phyloP scores from a whole-genome alignment of 768 basidiomycete species.

The Pleurotus salmoneostramineus region DNA sequence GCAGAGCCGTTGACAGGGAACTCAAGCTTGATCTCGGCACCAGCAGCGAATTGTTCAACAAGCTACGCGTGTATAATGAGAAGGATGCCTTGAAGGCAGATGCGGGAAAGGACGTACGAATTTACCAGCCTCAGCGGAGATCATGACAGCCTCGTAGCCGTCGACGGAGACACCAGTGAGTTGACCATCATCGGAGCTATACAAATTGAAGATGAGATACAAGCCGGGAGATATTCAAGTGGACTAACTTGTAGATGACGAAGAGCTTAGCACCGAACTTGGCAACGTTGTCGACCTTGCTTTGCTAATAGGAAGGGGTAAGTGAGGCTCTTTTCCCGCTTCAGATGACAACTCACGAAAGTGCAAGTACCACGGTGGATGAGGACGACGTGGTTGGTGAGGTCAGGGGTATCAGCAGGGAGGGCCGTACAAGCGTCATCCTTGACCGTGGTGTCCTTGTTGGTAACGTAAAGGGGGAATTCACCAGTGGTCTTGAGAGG shows the following conservation, averaged over 20 bases:
- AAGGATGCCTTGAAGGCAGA: background rate
- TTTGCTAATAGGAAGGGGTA: conserved; percentile 22
- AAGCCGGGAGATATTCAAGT: background rate
- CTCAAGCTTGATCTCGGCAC: conserved; percentile 34
- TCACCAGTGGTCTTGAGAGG: conserved; percentile 42
- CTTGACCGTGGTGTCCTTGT: conserved; percentile 45
- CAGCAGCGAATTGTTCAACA: conserved; percentile 44
- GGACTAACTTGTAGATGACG: conserved; percentile 49
- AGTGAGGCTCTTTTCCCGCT: conserved; percentile 6
- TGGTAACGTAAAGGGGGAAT: conserved; percentile 54
- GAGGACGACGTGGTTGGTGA: conserved; percentile 49
- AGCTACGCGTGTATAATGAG: conserved; percentile 26
- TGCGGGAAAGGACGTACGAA: conserved; percentile 33
- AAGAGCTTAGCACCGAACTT: conserved; percentile 47
- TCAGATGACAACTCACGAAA: conserved; percentile 27
- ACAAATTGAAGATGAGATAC: conserved; percentile 18
- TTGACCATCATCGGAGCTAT: conserved; percentile 35
- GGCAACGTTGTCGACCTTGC: conserved; percentile 49
- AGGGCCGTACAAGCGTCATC: conserved; percentile 60
- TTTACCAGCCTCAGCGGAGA: conserved; percentile 51
- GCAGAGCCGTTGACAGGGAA: conserved; percentile 44
- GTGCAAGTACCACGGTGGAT: conserved; percentile 58
- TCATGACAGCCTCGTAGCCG: conserved; percentile 44
- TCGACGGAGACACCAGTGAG: conserved; percentile 41
- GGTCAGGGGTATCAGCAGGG: conserved; percentile 48